A percentile compares a stretch with the other conserved stretches of the same genome.
Evolutionary conservation across 306 rosid genomes (phyloP).

Genomic region (Cicer arietinum): DNA sequence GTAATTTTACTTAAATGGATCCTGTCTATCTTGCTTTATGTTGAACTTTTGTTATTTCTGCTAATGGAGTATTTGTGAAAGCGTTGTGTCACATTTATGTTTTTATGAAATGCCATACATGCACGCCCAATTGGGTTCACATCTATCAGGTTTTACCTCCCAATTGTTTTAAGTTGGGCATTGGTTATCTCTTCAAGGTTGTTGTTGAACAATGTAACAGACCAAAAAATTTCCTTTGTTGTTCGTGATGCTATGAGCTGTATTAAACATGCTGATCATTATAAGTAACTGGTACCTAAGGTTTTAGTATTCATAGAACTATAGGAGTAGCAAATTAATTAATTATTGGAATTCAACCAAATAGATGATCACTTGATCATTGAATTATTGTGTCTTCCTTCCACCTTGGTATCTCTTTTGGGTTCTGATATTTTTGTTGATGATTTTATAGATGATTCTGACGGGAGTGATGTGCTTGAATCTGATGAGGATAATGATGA

Average conservation of each 20-base stretch:
- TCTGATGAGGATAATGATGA: conserved; percentile 50
- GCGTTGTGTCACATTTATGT: neutral
- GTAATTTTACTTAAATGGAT: neutral
- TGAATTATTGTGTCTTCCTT: conserved; percentile 10
- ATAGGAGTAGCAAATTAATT: conserved; percentile 21
- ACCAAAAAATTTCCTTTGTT: conserved; percentile 10
- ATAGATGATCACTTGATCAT: neutral
- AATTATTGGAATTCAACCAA: conserved; percentile 26
- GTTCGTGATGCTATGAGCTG: conserved; percentile 26
- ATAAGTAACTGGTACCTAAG: neutral
- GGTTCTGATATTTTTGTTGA: conserved; percentile 27
- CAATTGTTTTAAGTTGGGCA: conserved; percentile 8
- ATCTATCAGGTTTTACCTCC: conserved; percentile 20
- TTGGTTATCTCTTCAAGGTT: conserved; percentile 13
- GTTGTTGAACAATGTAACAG: conserved; percentile 23
- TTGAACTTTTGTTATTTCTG: conserved; percentile 12
- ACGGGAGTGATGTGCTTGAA: conserved; percentile 63
- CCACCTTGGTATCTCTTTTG: conserved; percentile 14
- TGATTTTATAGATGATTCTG: conserved; percentile 69
- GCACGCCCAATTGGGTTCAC: conserved; percentile 15
- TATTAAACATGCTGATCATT: conserved; percentile 28
- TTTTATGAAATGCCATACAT: conserved; percentile 2
- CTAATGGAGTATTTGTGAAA: neutral
- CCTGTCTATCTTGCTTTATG: conserved; percentile 26
- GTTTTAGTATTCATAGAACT: conserved; percentile 17